These are phyloP conservation scores for Pyrenophora graminea DNA, from an alignment of 2,329 filamentous ascomycete species.

Conservation along the genomic window DNA sequence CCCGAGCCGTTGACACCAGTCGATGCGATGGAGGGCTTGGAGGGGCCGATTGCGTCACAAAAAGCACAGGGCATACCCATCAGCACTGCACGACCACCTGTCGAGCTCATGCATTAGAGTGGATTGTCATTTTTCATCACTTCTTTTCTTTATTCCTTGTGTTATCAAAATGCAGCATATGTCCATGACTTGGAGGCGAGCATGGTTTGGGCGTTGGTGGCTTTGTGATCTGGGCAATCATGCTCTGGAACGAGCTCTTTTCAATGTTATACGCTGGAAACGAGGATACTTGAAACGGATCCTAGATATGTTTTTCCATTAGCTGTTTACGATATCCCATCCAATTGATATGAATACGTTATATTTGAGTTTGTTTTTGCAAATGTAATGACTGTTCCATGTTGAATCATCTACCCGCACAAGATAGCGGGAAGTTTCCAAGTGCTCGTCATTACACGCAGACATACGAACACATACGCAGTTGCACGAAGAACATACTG, in stretches of 20 bases:
- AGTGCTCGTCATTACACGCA: too few species aligned
- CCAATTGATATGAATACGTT: constrained; percentile 5
- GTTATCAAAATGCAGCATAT: constrained; percentile 23
- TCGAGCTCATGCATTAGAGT: constrained; percentile 45
- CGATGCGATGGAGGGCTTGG: constrained; percentile 47
- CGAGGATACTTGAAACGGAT: too few species aligned
- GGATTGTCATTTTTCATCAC: constrained; percentile 1
- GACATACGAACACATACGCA: too few species aligned
- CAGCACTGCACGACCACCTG: constrained; percentile 45
- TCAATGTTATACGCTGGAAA: too few species aligned
- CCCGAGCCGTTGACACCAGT: constrained; percentile 55
- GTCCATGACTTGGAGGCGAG: constrained; percentile 7
- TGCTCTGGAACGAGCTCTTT: constrained; percentile 1
- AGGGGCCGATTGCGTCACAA: constrained; percentile 41
- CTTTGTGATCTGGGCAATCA: background rate
- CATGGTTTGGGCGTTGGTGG: constrained; percentile 35
- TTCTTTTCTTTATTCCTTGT: constrained; percentile 12
- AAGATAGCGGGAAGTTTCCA: too few species aligned
- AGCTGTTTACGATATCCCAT: background rate
- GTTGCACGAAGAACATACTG: too few species aligned
- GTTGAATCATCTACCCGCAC: too few species aligned
- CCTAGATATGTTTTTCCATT: too few species aligned
- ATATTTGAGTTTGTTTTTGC: background rate
- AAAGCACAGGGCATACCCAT: constrained; percentile 40
- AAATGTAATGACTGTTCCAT: too few species aligned